Percentiles rank a stretch among this genome's conserved stretches.
phyloP scores from a whole-genome alignment of 1,284 basidiomycete genomes.

The Ustilago tritici region DNA sequence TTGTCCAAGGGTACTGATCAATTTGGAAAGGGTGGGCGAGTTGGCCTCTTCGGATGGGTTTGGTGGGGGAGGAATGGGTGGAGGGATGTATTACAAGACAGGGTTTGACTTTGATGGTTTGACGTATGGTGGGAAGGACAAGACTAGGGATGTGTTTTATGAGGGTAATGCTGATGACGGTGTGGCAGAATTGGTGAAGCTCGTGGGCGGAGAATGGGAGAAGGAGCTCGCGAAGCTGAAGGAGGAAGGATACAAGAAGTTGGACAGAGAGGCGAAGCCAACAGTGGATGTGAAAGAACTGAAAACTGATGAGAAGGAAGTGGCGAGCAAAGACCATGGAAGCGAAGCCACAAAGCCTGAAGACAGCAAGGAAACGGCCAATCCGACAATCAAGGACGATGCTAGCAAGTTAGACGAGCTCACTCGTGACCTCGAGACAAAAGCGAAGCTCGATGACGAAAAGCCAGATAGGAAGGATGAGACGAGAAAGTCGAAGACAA shows the following conservation, averaged over 20 bases:
- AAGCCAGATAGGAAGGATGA: background rate
- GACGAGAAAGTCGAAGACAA: background rate
- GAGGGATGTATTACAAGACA: constrained; percentile 37
- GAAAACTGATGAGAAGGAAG: background rate
- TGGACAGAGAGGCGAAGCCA: constrained; percentile 19
- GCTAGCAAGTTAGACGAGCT: constrained; percentile 30
- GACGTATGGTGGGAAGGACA: constrained; percentile 37
- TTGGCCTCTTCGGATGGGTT: constrained; percentile 70
- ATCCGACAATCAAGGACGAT: constrained; percentile 27
- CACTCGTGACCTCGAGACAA: constrained; percentile 23
- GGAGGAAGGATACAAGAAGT: constrained; percentile 23
- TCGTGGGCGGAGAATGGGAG: constrained; percentile 57
- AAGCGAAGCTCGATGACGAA: constrained; percentile 29
- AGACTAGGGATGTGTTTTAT: constrained; percentile 60
- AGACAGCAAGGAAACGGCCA: constrained; percentile 2
- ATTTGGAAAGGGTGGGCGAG: constrained; percentile 74
- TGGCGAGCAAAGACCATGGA: background rate
- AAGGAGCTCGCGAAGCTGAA: constrained; percentile 30
- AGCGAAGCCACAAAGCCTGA: background rate
- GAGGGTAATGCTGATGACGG: constrained; percentile 61
- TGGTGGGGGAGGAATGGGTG: constrained; percentile 67
- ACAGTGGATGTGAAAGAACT: background rate
- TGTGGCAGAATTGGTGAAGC: constrained; percentile 44
- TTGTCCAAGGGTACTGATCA: constrained; percentile 73
- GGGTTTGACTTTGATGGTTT: constrained; percentile 67